phyloP scores from a whole-genome alignment of 805 yeast species.

The Monosporozyma unispora region DNA sequence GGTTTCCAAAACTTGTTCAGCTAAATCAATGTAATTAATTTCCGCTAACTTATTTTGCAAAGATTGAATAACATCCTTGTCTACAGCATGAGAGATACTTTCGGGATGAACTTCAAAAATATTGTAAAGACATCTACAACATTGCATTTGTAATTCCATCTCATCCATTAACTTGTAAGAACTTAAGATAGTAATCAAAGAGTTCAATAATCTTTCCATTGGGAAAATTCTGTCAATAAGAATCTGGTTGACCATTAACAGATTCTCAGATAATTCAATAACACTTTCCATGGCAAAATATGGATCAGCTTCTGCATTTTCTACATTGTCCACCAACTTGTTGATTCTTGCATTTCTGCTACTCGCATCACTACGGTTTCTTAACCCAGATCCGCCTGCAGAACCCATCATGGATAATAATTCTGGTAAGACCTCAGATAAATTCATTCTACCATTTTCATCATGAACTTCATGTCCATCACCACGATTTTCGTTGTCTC shows the following conservation, averaged over 20 bases:
- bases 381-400: conserved; percentile 10
- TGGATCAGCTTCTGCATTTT: conserved; percentile 40
- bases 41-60: conserved; percentile 60
- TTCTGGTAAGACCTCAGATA: conserved; percentile 34
- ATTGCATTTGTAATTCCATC: conserved; percentile 71
- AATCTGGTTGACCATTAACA: conserved; percentile 60
- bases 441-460: conserved; percentile 16
- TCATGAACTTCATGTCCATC: conserved; percentile 1
- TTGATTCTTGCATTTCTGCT: conserved; percentile 15
- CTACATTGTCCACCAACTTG: conserved; percentile 23
- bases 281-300: conserved; percentile 54
- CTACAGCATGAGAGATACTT: conserved; percentile 51
- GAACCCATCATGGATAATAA: conserved; percentile 30
- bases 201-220: conserved; percentile 42
- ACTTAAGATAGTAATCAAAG: conserved; percentile 48
- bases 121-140: conserved; percentile 78
- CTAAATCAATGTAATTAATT: conserved; percentile 77
- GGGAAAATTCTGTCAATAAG: conserved; percentile 60
- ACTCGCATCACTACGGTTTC: conserved; percentile 3
- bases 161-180: conserved; percentile 52
- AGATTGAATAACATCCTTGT: conserved; percentile 55
- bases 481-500: background rate
- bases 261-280: conserved; percentile 52
- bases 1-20: conserved; percentile 82
- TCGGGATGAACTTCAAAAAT: conserved; percentile 66